Conservation (phyloP, 2,329 filamentous ascomycete genomes). For the Allantophomopsis cytisporea region DNA sequence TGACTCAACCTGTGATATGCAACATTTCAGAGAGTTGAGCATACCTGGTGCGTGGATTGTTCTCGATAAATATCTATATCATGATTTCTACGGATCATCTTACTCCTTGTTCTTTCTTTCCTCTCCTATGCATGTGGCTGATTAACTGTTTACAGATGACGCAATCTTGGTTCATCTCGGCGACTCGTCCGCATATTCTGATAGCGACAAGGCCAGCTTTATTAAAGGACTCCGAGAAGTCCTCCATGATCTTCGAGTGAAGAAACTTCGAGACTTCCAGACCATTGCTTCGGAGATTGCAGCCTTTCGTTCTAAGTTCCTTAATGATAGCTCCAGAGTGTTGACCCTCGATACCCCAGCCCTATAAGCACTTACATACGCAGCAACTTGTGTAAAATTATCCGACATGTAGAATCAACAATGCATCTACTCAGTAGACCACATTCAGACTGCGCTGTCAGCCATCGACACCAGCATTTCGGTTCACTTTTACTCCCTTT, state of each 20-base stretch:
- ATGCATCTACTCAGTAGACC: too few species aligned
- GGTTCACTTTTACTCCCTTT: too few species aligned
- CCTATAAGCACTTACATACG: too few species aligned
- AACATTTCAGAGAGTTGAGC: conserved; percentile 68
- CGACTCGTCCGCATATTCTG: conserved; percentile 47
- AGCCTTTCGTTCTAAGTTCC: conserved; percentile 50
- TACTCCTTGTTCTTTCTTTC: conserved; percentile 15
- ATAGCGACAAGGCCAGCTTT: conserved; percentile 46
- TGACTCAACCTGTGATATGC: conserved; percentile 56
- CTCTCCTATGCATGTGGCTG: conserved; percentile 16
- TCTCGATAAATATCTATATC: conserved; percentile 9
- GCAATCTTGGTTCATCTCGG: conserved; percentile 62
- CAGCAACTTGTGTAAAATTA: too few species aligned
- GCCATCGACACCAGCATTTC: too few species aligned
- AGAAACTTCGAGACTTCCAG: conserved; percentile 50
- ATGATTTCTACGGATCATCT: conserved; percentile 9
- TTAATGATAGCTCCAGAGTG: conserved; percentile 49
- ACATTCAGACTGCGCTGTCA: too few species aligned
- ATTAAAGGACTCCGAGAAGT: conserved; percentile 47
- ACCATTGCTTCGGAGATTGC: conserved; percentile 54
- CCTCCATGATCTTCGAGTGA: conserved; percentile 43
- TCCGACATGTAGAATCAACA: too few species aligned
- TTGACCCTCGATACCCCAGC: conserved; percentile 32
- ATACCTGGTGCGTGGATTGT: conserved; percentile 56
- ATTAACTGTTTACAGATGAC: conserved; percentile 41